Evolutionary conservation across 495 filamentous ascomycete species (phyloP).

Genomic region (Podospora didyma): DNA sequence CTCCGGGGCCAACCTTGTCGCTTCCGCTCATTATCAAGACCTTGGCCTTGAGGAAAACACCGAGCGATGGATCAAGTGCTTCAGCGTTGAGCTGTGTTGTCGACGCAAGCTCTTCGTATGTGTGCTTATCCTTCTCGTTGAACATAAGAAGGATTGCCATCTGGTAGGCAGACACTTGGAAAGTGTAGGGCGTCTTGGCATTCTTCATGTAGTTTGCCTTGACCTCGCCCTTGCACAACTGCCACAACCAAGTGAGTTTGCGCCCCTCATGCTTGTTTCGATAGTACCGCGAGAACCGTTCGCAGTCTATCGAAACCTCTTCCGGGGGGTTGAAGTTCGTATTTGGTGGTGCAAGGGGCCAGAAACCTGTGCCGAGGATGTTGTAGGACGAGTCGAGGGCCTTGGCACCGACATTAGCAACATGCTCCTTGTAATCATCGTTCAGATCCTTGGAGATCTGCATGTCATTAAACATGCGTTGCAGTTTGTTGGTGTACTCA

Average conservation of each 20-base stretch:
- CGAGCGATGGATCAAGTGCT: conserved; percentile 77
- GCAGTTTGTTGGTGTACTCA: conserved; percentile 98
- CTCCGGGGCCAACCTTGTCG: conserved; percentile 70
- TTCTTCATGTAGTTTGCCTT: conserved; percentile 88
- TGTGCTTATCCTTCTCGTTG: conserved; percentile 82
- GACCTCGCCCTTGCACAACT: conserved; percentile 94
- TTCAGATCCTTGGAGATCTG: conserved; percentile 98
- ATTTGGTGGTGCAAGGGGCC: conserved; percentile 81
- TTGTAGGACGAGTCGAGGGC: conserved; percentile 73
- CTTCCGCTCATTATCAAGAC: conserved; percentile 67
- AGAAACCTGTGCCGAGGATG: conserved; percentile 94
- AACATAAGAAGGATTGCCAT: conserved; percentile 97
- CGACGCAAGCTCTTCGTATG: conserved; percentile 80
- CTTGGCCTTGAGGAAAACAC: conserved; percentile 85
- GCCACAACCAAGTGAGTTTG: conserved; percentile 97
- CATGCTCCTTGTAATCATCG: conserved; percentile 63
- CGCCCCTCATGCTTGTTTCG: conserved; percentile 92
- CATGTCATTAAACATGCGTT: conserved; percentile 99
- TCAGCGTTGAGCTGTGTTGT: conserved; percentile 75
- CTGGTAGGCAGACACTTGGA: conserved; percentile 95
- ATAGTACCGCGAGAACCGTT: conserved; percentile 88
- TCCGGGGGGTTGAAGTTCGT: conserved; percentile 83
- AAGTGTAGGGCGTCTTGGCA: conserved; percentile 88
- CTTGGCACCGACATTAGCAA: conserved; percentile 44
- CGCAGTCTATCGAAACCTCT: conserved; percentile 80